Conservation (phyloP, 164 flowering plant species). For the Chloranthus sessilifolius region DNA sequence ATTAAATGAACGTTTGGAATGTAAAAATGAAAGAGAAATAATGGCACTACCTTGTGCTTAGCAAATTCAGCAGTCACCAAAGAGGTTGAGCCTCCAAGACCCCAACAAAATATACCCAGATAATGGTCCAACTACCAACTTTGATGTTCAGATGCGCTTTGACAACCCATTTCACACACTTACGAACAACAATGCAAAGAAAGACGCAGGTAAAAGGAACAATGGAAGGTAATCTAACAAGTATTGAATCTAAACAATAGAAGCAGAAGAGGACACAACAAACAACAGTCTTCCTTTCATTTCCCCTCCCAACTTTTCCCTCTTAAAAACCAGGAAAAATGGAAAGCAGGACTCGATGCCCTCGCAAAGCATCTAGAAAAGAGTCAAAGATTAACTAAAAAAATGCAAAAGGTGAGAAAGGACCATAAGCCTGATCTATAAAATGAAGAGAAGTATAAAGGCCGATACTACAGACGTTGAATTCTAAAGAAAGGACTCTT, state of each 20-base stretch:
- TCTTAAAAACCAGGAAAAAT: conserved; percentile 34
- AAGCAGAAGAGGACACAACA: conserved; percentile 4
- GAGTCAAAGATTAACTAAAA: conserved; percentile 16
- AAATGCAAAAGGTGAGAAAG: background rate
- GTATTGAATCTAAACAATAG: conserved; percentile 8
- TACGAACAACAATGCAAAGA: conserved; percentile 10
- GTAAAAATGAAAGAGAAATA: background rate
- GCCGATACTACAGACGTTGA: no score
- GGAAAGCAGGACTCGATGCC: conserved; percentile 24
- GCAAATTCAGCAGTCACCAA: conserved; percentile 24
- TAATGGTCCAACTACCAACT: no score
- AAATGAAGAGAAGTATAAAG: no score
- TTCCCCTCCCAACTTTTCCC: conserved; percentile 40
- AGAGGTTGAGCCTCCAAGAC: conserved; percentile 1
- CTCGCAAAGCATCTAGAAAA: conserved; percentile 9
- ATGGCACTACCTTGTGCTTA: conserved; percentile 22
- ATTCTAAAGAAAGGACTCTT: no score
- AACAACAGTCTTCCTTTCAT: conserved; percentile 7
- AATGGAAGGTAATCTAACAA: conserved; percentile 7
- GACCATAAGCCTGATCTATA: background rate
- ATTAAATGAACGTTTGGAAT: background rate
- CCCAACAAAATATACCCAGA: background rate
- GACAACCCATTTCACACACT: background rate
- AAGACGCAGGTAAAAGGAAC: no score
- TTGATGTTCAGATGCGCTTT: background rate